Conservation (phyloP, 202 grass and related monocot genomes). For the Eragrostis tef region DNA sequence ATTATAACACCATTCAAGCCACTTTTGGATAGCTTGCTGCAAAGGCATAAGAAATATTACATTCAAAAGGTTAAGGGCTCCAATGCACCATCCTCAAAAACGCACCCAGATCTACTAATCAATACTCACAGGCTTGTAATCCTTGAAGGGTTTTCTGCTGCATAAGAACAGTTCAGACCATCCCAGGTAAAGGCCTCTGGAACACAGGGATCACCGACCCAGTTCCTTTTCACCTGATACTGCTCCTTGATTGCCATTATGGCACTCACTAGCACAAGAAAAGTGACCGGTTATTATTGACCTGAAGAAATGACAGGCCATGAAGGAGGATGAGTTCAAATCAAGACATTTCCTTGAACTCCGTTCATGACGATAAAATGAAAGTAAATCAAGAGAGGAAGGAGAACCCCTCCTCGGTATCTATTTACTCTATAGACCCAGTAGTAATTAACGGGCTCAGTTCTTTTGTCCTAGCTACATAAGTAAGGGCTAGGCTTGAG, state of each 20-base stretch:
- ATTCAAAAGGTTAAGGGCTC: not conserved
- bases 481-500: too few relatives aligned
- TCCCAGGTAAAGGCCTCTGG: conserved; percentile 34
- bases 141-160: conserved; percentile 20
- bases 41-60: not conserved
- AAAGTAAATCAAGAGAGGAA: too few relatives aligned
- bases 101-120: not conserved
- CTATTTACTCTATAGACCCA: too few relatives aligned
- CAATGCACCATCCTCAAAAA: too few relatives aligned
- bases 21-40: not conserved
- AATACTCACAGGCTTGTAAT: conserved; percentile 53
- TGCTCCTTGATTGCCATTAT: conserved; percentile 48
- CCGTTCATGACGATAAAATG: too few relatives aligned
- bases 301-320: too few relatives aligned
- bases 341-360: too few relatives aligned
- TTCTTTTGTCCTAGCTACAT: too few relatives aligned
- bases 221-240: conserved; percentile 56
- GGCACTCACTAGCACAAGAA: conserved; percentile 40
- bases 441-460: too few relatives aligned
- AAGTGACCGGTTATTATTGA: too few relatives aligned
- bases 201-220: conserved; percentile 58
- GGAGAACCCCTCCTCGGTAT: too few relatives aligned
- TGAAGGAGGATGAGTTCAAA: too few relatives aligned
- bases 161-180: conserved; percentile 16
- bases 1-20: not conserved